Evolutionary conservation across 148 eudicot species (phyloP).

Genomic region (Camellia sinensis): DNA sequence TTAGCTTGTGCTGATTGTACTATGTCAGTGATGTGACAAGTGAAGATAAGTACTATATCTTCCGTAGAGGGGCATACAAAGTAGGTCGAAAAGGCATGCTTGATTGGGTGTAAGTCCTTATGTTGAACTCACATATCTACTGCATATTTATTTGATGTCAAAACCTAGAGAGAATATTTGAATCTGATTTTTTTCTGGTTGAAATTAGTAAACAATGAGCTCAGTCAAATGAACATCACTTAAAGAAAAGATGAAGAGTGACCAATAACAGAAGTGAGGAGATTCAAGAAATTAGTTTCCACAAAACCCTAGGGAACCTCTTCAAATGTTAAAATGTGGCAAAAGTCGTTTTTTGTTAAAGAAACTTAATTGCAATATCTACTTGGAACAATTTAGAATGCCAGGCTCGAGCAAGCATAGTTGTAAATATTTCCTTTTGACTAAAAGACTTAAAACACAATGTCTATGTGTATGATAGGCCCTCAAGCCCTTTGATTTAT

Average conservation of each 20-base stretch:
- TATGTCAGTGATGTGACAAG: slow-evolving; percentile 40
- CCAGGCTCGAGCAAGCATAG: neutral
- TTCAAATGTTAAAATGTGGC: neutral
- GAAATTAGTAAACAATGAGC: neutral
- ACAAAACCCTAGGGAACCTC: neutral
- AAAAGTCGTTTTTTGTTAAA: neutral
- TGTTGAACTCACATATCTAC: neutral
- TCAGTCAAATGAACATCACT: neutral
- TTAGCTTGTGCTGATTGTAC: neutral
- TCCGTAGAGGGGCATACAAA: slow-evolving; percentile 78
- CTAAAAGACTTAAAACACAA: neutral
- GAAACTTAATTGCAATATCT: neutral
- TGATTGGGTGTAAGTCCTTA: neutral
- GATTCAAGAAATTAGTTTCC: neutral
- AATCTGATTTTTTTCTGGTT: neutral
- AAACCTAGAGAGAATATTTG: neutral
- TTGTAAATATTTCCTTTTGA: neutral
- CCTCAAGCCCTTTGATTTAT: too few relatives aligned
- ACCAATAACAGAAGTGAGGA: neutral
- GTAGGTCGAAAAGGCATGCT: slow-evolving; percentile 88
- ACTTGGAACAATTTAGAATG: neutral
- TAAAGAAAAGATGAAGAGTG: neutral
- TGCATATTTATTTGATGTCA: neutral
- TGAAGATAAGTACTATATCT: slow-evolving; percentile 77
- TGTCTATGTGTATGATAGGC: neutral